Evolutionary conservation across 2,329 filamentous ascomycete genomes (phyloP), one percentile per base, ranked within the genome.

Genomic region (Cladophialophora yegresii): DNA sequence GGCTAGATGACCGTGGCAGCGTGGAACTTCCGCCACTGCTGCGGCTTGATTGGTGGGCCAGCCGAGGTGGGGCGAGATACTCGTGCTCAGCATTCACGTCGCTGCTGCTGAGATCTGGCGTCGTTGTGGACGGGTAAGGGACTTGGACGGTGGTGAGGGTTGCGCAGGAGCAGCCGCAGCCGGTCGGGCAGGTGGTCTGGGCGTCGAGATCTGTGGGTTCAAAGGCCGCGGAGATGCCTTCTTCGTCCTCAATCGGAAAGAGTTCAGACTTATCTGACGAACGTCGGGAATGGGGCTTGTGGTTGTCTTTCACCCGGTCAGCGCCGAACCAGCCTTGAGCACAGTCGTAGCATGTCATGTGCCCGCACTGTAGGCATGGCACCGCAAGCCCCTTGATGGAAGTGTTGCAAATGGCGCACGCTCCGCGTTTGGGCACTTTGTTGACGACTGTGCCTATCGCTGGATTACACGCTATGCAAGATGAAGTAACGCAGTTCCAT

Each of bases 101-200:
- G 33, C 61, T 23, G 40, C 56, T 54, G 26, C 32, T 12, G 16
- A 32, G 28, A 12, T 20, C 51, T 54, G 51, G 51, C 23, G 51
- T n/a, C 51, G 51, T 30, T n/a, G 51, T 16, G 12, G 63, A 69
- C 1, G 76, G 75, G 47, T 73, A 73, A 20, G 75, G 71, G 4
- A 78, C 72, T 4, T 76, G 60, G 13, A 76, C 67, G 33, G 69
- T 69, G 5, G 73, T 61, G 54, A 80, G 74, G 20, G 79, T 75
- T 3, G 77, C 74, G 68, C 80, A 82, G 62, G 72, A 73, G 61
- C 80, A 82, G 56, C 79, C 80, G 69, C 80, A 82, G n/a, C 79
- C 80, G 12, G 75, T 78, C 6, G 80, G 77, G 62, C 80, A 82
- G 49, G 73, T 59, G 8, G 61, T 53, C 50, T 60, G 23, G 13